A percentile compares a stretch with the other conserved stretches of the same genome.
These are phyloP conservation scores for Acrocalymma vagum DNA, from an alignment of 2,329 filamentous ascomycete species.

Conservation along the genomic window DNA sequence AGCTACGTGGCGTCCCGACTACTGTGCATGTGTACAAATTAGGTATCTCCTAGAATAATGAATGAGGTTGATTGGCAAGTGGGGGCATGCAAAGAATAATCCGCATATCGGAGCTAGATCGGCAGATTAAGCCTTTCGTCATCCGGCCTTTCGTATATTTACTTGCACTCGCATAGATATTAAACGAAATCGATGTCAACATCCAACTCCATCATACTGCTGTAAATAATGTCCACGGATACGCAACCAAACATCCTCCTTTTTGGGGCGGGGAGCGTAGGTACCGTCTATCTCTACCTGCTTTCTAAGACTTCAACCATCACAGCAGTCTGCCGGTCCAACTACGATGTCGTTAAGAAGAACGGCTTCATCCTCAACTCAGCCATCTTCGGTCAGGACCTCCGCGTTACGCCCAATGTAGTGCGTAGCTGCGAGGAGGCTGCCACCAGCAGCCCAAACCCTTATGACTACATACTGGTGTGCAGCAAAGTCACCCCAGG, in stretches of 20 bases:
- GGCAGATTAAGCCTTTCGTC: no score
- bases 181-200: no score
- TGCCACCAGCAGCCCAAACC: slow-evolving; percentile 19
- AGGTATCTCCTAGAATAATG: no score
- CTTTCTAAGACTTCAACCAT: slow-evolving; percentile 49
- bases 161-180: no score
- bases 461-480: slow-evolving; percentile 59
- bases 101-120: no score
- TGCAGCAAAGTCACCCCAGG: slow-evolving; percentile 57
- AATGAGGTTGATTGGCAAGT: no score
- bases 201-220: not conserved
- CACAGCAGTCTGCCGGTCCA: slow-evolving; percentile 57
- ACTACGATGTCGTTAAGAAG: slow-evolving; percentile 51
- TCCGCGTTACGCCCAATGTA: slow-evolving; percentile 46
- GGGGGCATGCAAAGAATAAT: no score
- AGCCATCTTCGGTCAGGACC: slow-evolving; percentile 42
- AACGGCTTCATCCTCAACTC: slow-evolving; percentile 54
- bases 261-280: slow-evolving; percentile 55
- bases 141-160: no score
- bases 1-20: no score
- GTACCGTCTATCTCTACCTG: slow-evolving; percentile 53
- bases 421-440: slow-evolving; percentile 48
- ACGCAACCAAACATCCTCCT: slow-evolving; percentile 39
- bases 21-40: no score
- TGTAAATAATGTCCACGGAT: slow-evolving; percentile 15